Evolutionary conservation across 2,329 filamentous ascomycete genomes (phyloP).

Genomic region (Sporothrix brasiliensis): DNA sequence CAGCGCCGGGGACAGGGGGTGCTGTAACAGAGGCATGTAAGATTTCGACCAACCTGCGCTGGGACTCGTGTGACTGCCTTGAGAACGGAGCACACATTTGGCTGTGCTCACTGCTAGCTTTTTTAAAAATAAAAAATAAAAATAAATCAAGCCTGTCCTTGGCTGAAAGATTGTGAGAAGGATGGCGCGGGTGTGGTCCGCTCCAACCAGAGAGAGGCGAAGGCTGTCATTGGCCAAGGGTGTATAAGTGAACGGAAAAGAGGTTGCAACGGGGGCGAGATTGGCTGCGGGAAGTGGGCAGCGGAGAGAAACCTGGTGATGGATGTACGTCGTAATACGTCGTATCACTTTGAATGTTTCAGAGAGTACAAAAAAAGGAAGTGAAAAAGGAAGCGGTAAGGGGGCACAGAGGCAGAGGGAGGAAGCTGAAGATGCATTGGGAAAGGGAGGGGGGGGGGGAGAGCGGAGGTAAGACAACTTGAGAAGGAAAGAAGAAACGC

Average conservation of each 20-base stretch:
- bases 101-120: not conserved
- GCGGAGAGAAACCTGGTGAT: not conserved
- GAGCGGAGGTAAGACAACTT: conserved; percentile 15
- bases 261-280: conserved; percentile 13
- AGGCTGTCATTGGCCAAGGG: conserved; percentile 1
- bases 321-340: not conserved
- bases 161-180: not conserved
- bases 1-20: conserved; percentile 15
- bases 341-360: too few relatives aligned
- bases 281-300: not conserved
- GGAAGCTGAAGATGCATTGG: not conserved
- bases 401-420: not conserved
- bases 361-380: conserved; percentile 7
- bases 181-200: conserved; percentile 21
- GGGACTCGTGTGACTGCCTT: conserved; percentile 26
- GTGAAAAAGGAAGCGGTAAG: not conserved
- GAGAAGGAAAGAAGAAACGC: conserved; percentile 12
- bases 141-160: not conserved
- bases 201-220: conserved; percentile 22
- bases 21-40: conserved; percentile 16
- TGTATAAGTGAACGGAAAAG: not conserved
- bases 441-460: not conserved
- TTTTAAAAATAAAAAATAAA: not conserved
- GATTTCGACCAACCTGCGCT: not conserved
- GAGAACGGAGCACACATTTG: not conserved